Base-by-base conservation (phyloP, 2,329 filamentous ascomycete species). In the Penicillium sp. region DNA sequence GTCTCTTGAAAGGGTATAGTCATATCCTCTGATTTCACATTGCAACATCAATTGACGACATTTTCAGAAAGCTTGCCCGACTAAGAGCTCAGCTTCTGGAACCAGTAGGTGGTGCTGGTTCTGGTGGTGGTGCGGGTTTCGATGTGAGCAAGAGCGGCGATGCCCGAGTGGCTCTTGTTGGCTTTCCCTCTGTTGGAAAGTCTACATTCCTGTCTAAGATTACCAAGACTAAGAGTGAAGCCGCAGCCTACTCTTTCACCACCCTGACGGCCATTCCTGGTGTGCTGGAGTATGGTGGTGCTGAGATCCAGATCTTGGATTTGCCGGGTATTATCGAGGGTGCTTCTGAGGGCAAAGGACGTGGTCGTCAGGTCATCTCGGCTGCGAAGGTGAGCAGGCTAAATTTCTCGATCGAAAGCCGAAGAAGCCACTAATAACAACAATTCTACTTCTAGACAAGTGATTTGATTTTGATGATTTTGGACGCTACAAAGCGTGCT, bases 201-300 rank as follows among this genome's bases (percentile, higher is more conserved):
- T 99, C 94, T 2, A 99, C 94, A 0, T 97, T 99, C 70, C 74
- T 99, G n/a, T 97, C 92, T 45, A 97, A 97, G 70, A 95, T 99
- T 72, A 99, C 94, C 46, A 97, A 96, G 78, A 99, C 95, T 36
- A 91, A 91, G 69, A 96, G 91, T 47, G 93, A 97, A 73, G 91
- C 97, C 27, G 94, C 94, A 0, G 90, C 94, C 0, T 99, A 99
- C 71, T 87, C 93, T 53, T 99, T 99, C 84, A 99, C 94, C 10
- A 99, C 94, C 1, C 81, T 99, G 41, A 99, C 94, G 9, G 95
- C 94, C 34, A 99, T 99, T 63, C 94, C 94, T 1, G 94, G 94
- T 64, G 95, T 99, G 36, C 83, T 99, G 51, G 93, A 97, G 78
- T 99, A 99, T 76, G 94, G 92, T 11, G 95, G 94, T 49, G 94